Conservation (phyloP, 306 rosid genomes). For the Carpinus viminea region DNA sequence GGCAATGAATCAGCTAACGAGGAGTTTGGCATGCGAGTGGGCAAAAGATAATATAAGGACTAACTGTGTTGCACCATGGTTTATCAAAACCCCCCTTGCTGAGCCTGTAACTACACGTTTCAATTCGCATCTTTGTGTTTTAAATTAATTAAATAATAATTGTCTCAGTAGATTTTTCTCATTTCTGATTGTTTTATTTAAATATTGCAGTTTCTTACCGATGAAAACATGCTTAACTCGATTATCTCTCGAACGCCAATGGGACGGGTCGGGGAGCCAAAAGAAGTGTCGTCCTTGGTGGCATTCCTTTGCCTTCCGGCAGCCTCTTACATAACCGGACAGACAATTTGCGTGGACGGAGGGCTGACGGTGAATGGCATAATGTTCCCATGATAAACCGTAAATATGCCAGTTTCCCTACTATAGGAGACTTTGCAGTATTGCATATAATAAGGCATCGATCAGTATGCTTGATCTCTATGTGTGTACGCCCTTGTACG, state of each 20-base stretch:
- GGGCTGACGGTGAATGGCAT: constrained; percentile 29
- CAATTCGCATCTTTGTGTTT: background rate
- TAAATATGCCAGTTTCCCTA: background rate
- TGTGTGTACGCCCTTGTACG: too few relatives aligned
- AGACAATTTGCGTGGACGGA: constrained; percentile 32
- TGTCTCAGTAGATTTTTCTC: background rate
- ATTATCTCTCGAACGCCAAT: constrained; percentile 31
- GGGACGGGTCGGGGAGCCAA: constrained; percentile 41
- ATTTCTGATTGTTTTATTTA: background rate
- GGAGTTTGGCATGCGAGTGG: constrained; percentile 62
- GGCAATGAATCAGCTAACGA: constrained; percentile 54
- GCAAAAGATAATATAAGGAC: constrained; percentile 57
- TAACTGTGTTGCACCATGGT: constrained; percentile 57
- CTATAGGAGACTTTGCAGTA: background rate
- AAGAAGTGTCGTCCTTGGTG: constrained; percentile 46
- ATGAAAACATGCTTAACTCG: constrained; percentile 1
- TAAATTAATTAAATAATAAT: background rate
- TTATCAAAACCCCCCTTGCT: constrained; percentile 32
- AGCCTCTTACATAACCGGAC: constrained; percentile 43
- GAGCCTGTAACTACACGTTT: constrained; percentile 13
- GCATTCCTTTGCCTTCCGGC: constrained; percentile 48
- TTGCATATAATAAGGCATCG: background rate
- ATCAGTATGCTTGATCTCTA: background rate
- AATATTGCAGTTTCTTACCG: constrained; percentile 15
- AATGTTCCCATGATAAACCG: background rate